Conservation (phyloP, 2,329 filamentous ascomycete genomes). For the Aspergillus brunneoviolaceus region DNA sequence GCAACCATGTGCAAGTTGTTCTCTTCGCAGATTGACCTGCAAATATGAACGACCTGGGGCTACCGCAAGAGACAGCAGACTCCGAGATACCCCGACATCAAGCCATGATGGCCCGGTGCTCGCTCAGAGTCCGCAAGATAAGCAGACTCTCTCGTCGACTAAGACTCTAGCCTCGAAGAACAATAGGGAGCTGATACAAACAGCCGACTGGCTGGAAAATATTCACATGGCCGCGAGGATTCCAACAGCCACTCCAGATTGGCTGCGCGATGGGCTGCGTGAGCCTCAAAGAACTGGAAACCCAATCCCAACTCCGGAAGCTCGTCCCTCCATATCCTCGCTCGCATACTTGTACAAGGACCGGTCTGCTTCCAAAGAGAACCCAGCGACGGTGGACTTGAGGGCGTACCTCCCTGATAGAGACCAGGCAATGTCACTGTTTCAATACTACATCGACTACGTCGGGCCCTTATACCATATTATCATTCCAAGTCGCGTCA, state of each 20-base stretch:
- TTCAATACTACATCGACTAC: slow-evolving; percentile 38
- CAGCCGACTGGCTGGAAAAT: slow-evolving; percentile 30
- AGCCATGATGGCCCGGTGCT: neutral
- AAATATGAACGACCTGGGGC: slow-evolving; percentile 16
- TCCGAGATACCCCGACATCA: neutral
- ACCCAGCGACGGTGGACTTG: slow-evolving; percentile 23
- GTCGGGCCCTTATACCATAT: slow-evolving; percentile 34
- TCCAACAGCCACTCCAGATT: slow-evolving; percentile 21
- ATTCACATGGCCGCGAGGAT: slow-evolving; percentile 32
- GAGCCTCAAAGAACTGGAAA: slow-evolving; percentile 6
- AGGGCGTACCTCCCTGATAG: slow-evolving; percentile 28
- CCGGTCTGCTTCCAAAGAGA: slow-evolving; percentile 17
- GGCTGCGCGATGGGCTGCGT: slow-evolving; percentile 19
- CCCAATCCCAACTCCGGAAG: neutral
- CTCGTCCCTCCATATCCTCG: neutral
- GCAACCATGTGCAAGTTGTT: slow-evolving; percentile 52
- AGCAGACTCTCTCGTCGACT: neutral
- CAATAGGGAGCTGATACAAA: slow-evolving; percentile 23
- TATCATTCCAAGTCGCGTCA: slow-evolving; percentile 27
- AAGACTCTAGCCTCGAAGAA: neutral
- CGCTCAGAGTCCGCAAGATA: neutral
- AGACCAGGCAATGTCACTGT: slow-evolving; percentile 29
- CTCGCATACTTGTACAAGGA: slow-evolving; percentile 1
- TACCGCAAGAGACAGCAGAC: neutral
- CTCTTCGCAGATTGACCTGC: slow-evolving; percentile 30